phyloP scores from a whole-genome alignment of 352 stramenopile genomes.

The Globisporangium uncinulatum region DNA sequence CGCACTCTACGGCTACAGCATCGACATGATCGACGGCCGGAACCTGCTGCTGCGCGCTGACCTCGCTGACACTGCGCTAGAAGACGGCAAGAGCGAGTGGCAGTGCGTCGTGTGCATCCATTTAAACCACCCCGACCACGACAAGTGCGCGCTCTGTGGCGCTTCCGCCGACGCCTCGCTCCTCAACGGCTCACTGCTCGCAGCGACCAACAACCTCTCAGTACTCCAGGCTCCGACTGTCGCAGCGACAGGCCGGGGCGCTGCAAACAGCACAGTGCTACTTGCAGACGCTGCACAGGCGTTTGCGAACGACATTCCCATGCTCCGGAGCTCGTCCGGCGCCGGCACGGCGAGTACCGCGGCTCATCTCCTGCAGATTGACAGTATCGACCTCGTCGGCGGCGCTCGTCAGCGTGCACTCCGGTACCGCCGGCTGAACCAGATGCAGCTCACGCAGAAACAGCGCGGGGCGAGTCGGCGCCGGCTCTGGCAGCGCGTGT shows the following conservation, averaged over 20 bases:
- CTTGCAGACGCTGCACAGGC: slow-evolving; percentile 11
- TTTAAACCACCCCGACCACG: slow-evolving; percentile 67
- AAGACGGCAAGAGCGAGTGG: slow-evolving; percentile 57
- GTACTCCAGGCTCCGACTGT: slow-evolving; percentile 12
- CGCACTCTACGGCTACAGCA: slow-evolving; percentile 27
- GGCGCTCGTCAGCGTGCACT: slow-evolving; percentile 48
- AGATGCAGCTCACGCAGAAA: slow-evolving; percentile 65
- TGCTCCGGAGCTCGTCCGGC: slow-evolving; percentile 16
- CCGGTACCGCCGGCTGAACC: slow-evolving; percentile 53
- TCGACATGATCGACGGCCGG: slow-evolving; percentile 49
- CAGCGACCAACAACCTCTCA: slow-evolving; percentile 16
- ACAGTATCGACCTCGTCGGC: slow-evolving; percentile 25
- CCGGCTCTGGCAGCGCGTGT: slow-evolving; percentile 57
- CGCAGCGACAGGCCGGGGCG: slow-evolving; percentile 1
- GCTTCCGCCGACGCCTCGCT: slow-evolving; percentile 50
- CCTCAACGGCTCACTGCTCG: slow-evolving; percentile 31
- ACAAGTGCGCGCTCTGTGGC: slow-evolving; percentile 54
- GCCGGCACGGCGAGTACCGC: slow-evolving; percentile 4
- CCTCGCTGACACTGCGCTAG: slow-evolving; percentile 58
- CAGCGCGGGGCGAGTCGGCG: slow-evolving; percentile 46
- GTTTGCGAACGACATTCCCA: slow-evolving; percentile 16
- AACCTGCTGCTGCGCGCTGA: slow-evolving; percentile 53
- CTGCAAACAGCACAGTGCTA: slow-evolving; percentile 12
- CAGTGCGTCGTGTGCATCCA: slow-evolving; percentile 71
- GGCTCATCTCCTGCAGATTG: background rate